These are phyloP conservation scores for Apophysomyces sp. DNA, from an alignment of 371 early-diverging fungal genomes.

Conservation along the genomic window DNA sequence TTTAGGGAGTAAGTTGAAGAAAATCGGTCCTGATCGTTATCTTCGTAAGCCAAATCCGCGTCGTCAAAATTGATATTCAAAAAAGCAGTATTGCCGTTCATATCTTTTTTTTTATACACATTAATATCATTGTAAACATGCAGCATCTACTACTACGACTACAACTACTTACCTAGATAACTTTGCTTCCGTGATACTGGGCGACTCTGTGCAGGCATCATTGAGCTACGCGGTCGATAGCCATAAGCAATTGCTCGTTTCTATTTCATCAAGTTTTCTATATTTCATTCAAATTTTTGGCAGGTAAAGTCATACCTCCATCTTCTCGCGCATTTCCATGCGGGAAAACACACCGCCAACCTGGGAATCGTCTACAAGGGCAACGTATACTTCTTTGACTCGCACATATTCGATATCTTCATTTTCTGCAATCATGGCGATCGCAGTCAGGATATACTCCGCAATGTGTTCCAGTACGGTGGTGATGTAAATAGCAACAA, in stretches of 20 bases:
- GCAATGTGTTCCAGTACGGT: constrained; percentile 62
- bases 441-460: constrained; percentile 51
- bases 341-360: constrained; percentile 44
- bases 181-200: background rate
- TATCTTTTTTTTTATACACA: background rate
- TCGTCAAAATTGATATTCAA: background rate
- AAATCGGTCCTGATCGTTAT: constrained; percentile 20
- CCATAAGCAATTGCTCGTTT: constrained; percentile 16
- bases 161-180: background rate
- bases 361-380: constrained; percentile 54
- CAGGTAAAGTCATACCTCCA: constrained; percentile 27
- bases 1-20: constrained; percentile 17
- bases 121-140: no score
- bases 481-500: constrained; percentile 60
- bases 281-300: background rate
- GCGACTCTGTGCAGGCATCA: constrained; percentile 5
- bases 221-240: background rate
- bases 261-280: background rate
- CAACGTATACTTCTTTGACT: constrained; percentile 51
- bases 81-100: background rate
- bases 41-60: constrained; percentile 23
- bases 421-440: constrained; percentile 51
- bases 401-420: constrained; percentile 52
- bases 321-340: constrained; percentile 35
- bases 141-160: no score